These are phyloP conservation scores for Cordyceps fumosorosea DNA, from an alignment of 2,329 filamentous ascomycete species.

Conservation along the genomic window DNA sequence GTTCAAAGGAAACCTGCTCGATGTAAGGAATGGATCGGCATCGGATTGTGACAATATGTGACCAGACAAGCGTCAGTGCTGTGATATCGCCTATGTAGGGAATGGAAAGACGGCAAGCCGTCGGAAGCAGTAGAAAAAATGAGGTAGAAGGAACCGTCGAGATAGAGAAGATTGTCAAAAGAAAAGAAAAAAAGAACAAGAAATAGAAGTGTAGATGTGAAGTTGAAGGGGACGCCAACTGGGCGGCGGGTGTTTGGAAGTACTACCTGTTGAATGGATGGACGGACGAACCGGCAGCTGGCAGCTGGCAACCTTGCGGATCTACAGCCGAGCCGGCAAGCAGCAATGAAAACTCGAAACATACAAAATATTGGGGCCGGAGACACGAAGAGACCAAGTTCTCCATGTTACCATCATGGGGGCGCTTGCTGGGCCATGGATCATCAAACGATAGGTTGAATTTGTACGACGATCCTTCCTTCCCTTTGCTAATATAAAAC, in stretches of 20 bases:
- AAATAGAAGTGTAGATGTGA: neutral
- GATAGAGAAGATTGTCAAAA: neutral
- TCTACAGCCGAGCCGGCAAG: slow-evolving; percentile 11
- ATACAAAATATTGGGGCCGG: slow-evolving; percentile 7
- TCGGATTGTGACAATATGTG: neutral
- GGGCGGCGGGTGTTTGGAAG: neutral
- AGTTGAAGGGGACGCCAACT: neutral
- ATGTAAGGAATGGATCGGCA: slow-evolving; percentile 12
- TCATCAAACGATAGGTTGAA: neutral
- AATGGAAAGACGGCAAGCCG: neutral
- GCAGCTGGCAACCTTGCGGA: neutral
- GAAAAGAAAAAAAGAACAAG: neutral
- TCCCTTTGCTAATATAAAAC: neutral
- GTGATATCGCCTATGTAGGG: neutral
- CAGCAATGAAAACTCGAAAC: slow-evolving; percentile 9
- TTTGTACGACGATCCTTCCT: neutral
- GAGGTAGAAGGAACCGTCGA: neutral
- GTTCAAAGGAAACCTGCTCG: neutral
- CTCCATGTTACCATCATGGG: neutral
- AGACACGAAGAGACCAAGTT: neutral
- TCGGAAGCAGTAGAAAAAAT: neutral
- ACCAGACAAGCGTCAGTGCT: neutral
- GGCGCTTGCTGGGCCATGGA: neutral
- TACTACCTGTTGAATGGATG: neutral
- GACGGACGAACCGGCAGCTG: neutral